Conservation (phyloP, 192 early-diverging fungal species). For the Entomortierella parvispora region DNA sequence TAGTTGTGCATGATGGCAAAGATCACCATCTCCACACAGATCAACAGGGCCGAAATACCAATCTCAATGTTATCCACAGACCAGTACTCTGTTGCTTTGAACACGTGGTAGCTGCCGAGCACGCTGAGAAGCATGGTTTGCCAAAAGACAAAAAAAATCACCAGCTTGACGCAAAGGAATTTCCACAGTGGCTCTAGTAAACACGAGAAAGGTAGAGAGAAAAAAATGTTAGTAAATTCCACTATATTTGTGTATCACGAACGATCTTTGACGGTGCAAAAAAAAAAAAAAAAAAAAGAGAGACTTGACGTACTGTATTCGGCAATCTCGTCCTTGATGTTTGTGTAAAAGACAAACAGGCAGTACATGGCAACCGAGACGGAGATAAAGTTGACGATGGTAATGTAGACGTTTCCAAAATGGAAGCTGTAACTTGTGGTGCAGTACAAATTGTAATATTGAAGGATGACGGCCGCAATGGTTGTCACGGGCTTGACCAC, state of each 20-base stretch:
- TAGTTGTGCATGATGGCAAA: constrained; percentile 52
- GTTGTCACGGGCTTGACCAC: constrained; percentile 69
- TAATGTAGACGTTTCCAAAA: constrained; percentile 74
- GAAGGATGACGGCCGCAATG: constrained; percentile 67
- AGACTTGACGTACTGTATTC: constrained; percentile 59
- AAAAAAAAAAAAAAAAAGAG: constrained; percentile 7
- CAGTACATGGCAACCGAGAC: constrained; percentile 76
- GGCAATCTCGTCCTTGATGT: constrained; percentile 65
- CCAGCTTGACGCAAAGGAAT: constrained; percentile 54
- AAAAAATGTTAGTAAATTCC: background rate
- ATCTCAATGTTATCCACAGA: constrained; percentile 41
- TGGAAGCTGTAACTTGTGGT: constrained; percentile 62
- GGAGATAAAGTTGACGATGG: constrained; percentile 69
- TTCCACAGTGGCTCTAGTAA: constrained; percentile 49
- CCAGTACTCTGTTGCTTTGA: constrained; percentile 44
- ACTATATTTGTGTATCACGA: background rate
- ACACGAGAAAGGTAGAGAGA: background rate
- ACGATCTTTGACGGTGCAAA: background rate
- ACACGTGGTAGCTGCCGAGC: background rate
- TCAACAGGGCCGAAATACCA: constrained; percentile 42
- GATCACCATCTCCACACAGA: constrained; percentile 55
- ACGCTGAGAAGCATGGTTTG: constrained; percentile 34
- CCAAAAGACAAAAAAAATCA: constrained; percentile 56
- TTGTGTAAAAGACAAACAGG: constrained; percentile 69
- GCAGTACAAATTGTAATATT: constrained; percentile 72